Evolutionary conservation across 768 basidiomycete genomes (phyloP), one percentile per base, ranked within the genome.

Genomic region (Russula brevipes): DNA sequence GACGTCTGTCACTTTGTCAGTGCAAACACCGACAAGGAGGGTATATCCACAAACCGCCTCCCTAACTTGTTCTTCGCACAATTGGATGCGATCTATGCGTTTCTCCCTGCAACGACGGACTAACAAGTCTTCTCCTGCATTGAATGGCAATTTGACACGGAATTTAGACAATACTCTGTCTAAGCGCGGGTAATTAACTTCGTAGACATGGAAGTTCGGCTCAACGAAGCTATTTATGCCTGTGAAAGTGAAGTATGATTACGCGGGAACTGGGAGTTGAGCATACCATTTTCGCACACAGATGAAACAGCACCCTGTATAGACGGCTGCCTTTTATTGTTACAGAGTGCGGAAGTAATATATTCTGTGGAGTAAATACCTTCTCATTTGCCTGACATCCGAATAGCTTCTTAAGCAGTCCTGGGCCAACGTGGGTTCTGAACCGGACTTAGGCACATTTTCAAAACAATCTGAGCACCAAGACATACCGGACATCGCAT

Each of bases 381-480:
- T 93, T 93, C 74, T 94, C 91, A 69, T 94, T 90, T 60, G 88
- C 83, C 70, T 92, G 89, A 64, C 88, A 91, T 2, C 71, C 77
- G 63, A 96, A 85, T 0, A 94, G 71, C 17, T 77, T 79, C 69
- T 81, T 74, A 4, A 89, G 69, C 30, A 91, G 76, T n/a, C 79
- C 76, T 1, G 84, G 76, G 83, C 79, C 42, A 88, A 75, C 0
- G 81, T 81, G 57, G 88, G 86, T 70, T 94, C 91, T 82, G 73
- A 53, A 30, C 11, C 54, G 56, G 45, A 2, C 17, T 63, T 11
- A 61, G 35, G 46, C 19, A 14, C 16, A 41, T 30, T 45, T 44
- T 39, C 12, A 14, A 24, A 6, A 9, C 36, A 14, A 33, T 14
- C n/a, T 38, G 8, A 36, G 31, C 33, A 24, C 12, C 16, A 35